These are phyloP conservation scores for Crithidia brevicula DNA, from an alignment of 208 protist species.

Conservation along the genomic window DNA sequence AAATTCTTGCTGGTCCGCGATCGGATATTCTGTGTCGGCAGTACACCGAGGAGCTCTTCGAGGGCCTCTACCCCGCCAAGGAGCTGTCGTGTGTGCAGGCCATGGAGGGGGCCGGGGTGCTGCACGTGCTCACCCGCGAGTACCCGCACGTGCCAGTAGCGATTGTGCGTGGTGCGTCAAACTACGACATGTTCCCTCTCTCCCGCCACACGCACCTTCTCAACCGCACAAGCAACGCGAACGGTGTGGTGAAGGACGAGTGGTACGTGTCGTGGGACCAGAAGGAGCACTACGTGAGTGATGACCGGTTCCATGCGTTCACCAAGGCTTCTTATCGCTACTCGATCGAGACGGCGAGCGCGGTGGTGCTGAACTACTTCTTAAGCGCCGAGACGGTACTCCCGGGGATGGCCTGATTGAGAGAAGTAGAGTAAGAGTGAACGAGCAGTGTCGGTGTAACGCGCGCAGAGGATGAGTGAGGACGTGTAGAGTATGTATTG, in stretches of 20 bases:
- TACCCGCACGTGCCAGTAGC: constrained; percentile 54
- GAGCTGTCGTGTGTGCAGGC: constrained; percentile 60
- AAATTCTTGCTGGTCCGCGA: constrained; percentile 52
- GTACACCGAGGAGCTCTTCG: constrained; percentile 48
- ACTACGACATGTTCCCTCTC: constrained; percentile 68
- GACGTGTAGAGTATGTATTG: no score
- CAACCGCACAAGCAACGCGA: constrained; percentile 16
- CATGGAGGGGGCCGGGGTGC: constrained; percentile 58
- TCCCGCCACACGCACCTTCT: constrained; percentile 28
- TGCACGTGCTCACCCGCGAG: constrained; percentile 47
- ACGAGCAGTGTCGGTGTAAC: no score
- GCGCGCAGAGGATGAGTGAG: no score
- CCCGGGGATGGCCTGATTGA: constrained; percentile 25
- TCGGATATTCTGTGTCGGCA: constrained; percentile 54
- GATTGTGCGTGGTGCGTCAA: constrained; percentile 52
- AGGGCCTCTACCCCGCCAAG: constrained; percentile 24
- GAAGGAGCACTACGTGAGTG: constrained; percentile 49
- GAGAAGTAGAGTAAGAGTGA: no score
- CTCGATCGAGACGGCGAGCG: constrained; percentile 55
- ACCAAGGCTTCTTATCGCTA: constrained; percentile 52
- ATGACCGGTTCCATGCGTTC: constrained; percentile 40
- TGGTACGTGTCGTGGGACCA: constrained; percentile 54
- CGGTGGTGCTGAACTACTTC: constrained; percentile 66
- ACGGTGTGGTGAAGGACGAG: constrained; percentile 1
- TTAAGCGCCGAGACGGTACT: constrained; percentile 36